phyloP scores from a whole-genome alignment of 306 rosid genomes.

The Betula pendula region DNA sequence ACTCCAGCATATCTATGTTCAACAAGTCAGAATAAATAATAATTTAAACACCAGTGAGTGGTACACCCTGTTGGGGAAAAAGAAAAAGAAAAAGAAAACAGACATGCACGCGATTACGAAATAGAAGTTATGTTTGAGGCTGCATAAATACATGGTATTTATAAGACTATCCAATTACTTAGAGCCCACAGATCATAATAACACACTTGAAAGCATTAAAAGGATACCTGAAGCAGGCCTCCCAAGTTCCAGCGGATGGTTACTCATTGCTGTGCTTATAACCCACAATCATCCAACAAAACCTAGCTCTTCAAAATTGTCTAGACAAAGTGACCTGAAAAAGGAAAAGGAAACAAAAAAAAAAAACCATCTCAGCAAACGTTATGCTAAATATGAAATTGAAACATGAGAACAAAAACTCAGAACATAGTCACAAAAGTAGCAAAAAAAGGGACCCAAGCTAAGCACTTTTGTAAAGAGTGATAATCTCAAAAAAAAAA shows the following conservation, averaged over 20 bases:
- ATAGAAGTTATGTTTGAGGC: background rate
- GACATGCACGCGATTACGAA: background rate
- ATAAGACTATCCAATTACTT: background rate
- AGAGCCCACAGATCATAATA: slow-evolving; percentile 11
- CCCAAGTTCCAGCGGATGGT: slow-evolving; percentile 48
- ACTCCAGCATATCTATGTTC: background rate
- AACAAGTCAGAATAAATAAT: background rate
- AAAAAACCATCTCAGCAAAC: slow-evolving; percentile 14
- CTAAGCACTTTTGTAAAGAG: background rate
- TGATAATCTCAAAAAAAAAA: background rate
- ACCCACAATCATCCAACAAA: slow-evolving; percentile 38
- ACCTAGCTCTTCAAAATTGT: slow-evolving; percentile 23
- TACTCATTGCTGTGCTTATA: slow-evolving; percentile 41
- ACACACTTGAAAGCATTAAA: slow-evolving; percentile 13
- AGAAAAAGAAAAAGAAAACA: background rate
- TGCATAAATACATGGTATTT: background rate
- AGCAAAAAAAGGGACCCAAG: background rate
- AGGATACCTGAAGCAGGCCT: slow-evolving; percentile 70
- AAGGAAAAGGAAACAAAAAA: background rate
- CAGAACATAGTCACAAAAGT: background rate
- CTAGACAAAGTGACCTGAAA: slow-evolving; percentile 29
- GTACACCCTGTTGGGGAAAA: background rate
- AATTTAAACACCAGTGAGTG: background rate
- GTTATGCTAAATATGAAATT: slow-evolving; percentile 1
- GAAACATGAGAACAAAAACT: background rate